Percentiles rank a stretch among this genome's conserved stretches.
Conservation (phyloP, 164 flowering plant species). For the Nymphaea thermarum region DNA sequence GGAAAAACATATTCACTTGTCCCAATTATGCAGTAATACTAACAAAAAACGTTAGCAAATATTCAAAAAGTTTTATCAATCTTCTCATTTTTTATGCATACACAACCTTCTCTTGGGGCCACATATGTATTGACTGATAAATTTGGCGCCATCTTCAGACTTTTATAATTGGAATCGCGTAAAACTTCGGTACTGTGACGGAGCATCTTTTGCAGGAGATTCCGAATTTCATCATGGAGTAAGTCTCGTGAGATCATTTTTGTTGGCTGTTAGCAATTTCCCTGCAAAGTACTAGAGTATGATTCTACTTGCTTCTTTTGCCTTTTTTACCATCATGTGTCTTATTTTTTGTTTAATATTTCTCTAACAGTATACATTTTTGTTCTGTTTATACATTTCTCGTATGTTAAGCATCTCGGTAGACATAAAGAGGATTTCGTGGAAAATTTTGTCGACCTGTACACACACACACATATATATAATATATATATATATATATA, state of each 20-base stretch:
- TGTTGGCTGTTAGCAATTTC: neutral
- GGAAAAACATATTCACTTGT: too few species aligned
- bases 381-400: neutral
- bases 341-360: neutral
- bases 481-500: too few species aligned
- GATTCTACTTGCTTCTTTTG: neutral
- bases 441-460: too few species aligned
- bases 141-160: conserved; percentile 29
- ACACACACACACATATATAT: too few species aligned
- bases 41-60: neutral
- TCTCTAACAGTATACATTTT: neutral
- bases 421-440: too few species aligned
- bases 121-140: neutral
- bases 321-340: neutral
- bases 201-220: conserved; percentile 93
- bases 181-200: conserved; percentile 91
- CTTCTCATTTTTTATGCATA: neutral
- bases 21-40: neutral
- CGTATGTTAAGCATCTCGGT: neutral
- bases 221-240: conserved; percentile 54
- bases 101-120: neutral
- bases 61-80: neutral
- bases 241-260: conserved; percentile 1
- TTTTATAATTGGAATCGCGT: conserved; percentile 98
- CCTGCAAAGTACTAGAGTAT: neutral